phyloP scores from a whole-genome alignment of 2,329 filamentous ascomycete species.

The Chrysoporthe deuterocubensis region DNA sequence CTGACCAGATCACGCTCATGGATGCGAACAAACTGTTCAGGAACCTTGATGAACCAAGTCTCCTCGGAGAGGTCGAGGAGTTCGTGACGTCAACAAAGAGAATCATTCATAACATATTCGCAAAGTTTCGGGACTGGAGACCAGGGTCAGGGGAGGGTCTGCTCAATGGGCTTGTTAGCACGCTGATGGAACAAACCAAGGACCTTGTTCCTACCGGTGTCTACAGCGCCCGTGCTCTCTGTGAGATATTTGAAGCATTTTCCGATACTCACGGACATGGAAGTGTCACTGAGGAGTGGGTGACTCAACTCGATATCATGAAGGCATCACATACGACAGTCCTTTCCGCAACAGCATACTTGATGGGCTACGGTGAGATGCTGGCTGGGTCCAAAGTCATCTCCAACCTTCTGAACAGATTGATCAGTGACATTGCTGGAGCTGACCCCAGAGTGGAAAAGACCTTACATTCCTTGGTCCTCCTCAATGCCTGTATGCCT shows the following conservation, averaged over 20 bases:
- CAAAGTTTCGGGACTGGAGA: slow-evolving; percentile 44
- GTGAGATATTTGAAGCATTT: slow-evolving; percentile 52
- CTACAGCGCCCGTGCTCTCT: slow-evolving; percentile 58
- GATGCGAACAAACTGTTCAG: slow-evolving; percentile 53
- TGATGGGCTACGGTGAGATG: slow-evolving; percentile 57
- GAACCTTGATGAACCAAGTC: slow-evolving; percentile 42
- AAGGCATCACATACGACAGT: slow-evolving; percentile 52
- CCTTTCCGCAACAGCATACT: slow-evolving; percentile 53
- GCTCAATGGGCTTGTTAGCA: slow-evolving; percentile 47
- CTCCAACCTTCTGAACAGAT: slow-evolving; percentile 60
- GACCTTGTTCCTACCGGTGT: slow-evolving; percentile 49
- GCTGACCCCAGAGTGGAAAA: slow-evolving; percentile 48
- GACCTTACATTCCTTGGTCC: slow-evolving; percentile 53
- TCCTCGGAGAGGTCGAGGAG: slow-evolving; percentile 46
- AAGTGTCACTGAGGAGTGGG: slow-evolving; percentile 50
- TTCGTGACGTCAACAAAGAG: slow-evolving; percentile 47
- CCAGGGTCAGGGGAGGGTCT: slow-evolving; percentile 38
- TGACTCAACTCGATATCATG: slow-evolving; percentile 50
- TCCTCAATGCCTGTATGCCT: slow-evolving; percentile 57
- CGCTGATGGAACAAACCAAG: slow-evolving; percentile 48
- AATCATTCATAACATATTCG: slow-evolving; percentile 41
- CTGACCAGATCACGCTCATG: slow-evolving; percentile 57
- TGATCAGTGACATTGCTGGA: slow-evolving; percentile 64
- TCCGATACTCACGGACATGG: slow-evolving; percentile 52
- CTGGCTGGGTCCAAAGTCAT: slow-evolving; percentile 52